Base-by-base conservation (phyloP, 148 eudicot genomes). In the Amaranthus hypochondriacus region DNA sequence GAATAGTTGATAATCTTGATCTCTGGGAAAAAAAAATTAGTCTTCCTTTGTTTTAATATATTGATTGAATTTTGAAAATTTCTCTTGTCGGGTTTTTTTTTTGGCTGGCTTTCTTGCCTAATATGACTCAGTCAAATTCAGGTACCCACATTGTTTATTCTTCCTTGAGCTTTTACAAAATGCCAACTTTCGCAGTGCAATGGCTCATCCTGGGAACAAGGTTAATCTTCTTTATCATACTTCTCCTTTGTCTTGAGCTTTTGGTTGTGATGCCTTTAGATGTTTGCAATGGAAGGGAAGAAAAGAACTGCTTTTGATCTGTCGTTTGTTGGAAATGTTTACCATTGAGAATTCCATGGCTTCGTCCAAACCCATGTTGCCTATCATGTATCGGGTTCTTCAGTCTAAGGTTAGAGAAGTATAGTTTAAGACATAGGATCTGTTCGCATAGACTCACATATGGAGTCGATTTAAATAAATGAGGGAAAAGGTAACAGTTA, bases 201-300 rank as follows among this genome's bases (percentile, higher is more conserved):
- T 95, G 97, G 99, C 97, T 48, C 96, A 92, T 89, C 99, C 99
- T 61, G 92, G 81, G 54, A 95, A 79, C 90, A 95, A 95, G 96
- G 98, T 94, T 68, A 42, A 44, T 70, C 28, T 66, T 28, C 49
- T 11, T 15, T 55, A 43, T 61, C 9, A 70, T 53, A 53, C 15
- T 70, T 78, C 48, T 56, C 55, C n/a, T 77, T 58, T 44, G 11
- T 61, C 56, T 55, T 73, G 71, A 28, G 39, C 39, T 28, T 28
- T 28, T 0, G 39, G 11, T 21, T 66, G 42, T 60, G 75, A 15
- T 46, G 42, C 18, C 42, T 65, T 15, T n/a, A 71, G 28, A 48
- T 42, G 47, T 18, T 58, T 53, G 75, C 68, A 44, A 51, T 68
- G 48, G 39, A 49, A 50, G 51, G 2, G 48, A 62, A 39, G 43